A percentile compares a stretch with the other conserved stretches of the same genome.
Evolutionary conservation across 306 rosid species (phyloP).

Genomic region (Datisca glomerata): DNA sequence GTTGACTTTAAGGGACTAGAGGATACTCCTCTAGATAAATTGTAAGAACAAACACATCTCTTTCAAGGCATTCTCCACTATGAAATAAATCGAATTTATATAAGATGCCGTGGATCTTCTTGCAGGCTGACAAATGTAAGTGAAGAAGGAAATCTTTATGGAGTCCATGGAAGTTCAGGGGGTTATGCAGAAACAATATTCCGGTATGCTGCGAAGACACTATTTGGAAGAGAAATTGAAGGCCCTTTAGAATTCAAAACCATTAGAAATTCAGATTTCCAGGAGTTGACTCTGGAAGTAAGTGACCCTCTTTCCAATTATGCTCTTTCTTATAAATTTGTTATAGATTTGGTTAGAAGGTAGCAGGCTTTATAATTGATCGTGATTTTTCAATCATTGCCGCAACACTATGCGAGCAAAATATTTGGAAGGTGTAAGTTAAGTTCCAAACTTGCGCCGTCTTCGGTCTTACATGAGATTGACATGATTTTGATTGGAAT

Average conservation of each 20-base stretch:
- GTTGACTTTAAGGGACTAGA: conserved; percentile 57
- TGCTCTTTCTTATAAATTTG: conserved; percentile 5
- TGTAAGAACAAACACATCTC: conserved; percentile 30
- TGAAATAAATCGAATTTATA: background rate
- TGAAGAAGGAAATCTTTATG: conserved; percentile 62
- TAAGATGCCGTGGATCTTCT: conserved; percentile 9
- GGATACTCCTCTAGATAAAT: conserved; percentile 63
- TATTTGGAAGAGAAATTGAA: conserved; percentile 60
- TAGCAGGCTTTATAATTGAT: too few species aligned
- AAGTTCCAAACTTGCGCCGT: background rate
- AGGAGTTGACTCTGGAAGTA: conserved; percentile 77
- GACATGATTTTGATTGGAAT: conserved; percentile 5
- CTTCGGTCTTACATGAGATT: background rate
- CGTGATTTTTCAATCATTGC: background rate
- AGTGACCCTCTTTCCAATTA: conserved; percentile 10
- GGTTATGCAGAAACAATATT: conserved; percentile 89
- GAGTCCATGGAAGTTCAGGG: conserved; percentile 84
- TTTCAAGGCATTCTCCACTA: conserved; percentile 7
- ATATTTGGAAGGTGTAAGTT: background rate
- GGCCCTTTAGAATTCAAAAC: conserved; percentile 66
- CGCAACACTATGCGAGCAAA: too few species aligned
- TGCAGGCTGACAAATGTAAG: conserved; percentile 64
- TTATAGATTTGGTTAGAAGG: too few species aligned
- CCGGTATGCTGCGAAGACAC: conserved; percentile 56
- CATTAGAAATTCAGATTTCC: conserved; percentile 71